phyloP scores from a whole-genome alignment of 306 rosid species.

The Glycine soja region DNA sequence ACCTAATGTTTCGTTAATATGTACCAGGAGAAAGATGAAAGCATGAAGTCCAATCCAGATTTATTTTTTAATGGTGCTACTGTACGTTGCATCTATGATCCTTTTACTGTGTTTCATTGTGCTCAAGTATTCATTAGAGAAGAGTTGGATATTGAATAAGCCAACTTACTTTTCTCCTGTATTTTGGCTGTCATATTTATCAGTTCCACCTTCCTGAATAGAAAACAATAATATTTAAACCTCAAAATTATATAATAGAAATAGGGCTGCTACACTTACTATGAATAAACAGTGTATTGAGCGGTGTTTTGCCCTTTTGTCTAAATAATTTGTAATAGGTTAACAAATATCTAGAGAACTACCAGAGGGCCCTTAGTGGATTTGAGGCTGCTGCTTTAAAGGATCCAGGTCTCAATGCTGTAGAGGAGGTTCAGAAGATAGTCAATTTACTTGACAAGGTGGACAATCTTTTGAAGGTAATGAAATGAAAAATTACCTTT shows the following conservation, averaged over 20 bases:
- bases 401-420: slow-evolving; percentile 93
- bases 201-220: slow-evolving; percentile 19
- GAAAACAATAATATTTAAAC: slow-evolving; percentile 5
- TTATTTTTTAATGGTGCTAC: slow-evolving; percentile 83
- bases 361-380: slow-evolving; percentile 92
- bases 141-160: slow-evolving; percentile 36
- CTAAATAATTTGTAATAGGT: slow-evolving; percentile 62
- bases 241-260: slow-evolving; percentile 25
- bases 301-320: slow-evolving; percentile 15
- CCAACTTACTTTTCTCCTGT: slow-evolving; percentile 25
- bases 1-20: slow-evolving; percentile 54
- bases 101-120: slow-evolving; percentile 36
- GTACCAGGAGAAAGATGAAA: slow-evolving; percentile 90
- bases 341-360: slow-evolving; percentile 86
- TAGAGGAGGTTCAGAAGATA: slow-evolving; percentile 81
- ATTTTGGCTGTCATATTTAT: slow-evolving; percentile 19
- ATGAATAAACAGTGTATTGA: slow-evolving; percentile 19
- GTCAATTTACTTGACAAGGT: slow-evolving; percentile 87
- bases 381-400: slow-evolving; percentile 92
- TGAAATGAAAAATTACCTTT: slow-evolving; percentile 42
- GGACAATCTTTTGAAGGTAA: slow-evolving; percentile 79
- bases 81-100: slow-evolving; percentile 62
- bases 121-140: slow-evolving; percentile 18
- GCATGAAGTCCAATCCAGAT: slow-evolving; percentile 88
- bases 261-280: not conserved